Evolutionary conservation across 352 stramenopile genomes (phyloP).

Genomic region (Chrysophaeum taylorii): DNA sequence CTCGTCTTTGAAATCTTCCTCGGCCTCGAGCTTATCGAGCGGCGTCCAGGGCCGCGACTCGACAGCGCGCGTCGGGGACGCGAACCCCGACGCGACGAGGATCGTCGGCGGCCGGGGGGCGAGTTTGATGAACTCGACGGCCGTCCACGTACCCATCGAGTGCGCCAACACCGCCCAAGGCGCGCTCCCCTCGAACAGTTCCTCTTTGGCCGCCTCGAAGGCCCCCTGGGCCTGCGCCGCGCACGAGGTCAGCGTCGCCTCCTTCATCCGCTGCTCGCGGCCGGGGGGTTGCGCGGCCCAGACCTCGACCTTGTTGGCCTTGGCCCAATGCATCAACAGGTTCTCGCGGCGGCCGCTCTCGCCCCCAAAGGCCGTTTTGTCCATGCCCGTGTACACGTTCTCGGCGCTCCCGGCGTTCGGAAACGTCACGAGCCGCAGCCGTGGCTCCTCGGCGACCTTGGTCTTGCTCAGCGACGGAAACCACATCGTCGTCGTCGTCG

Average conservation of each 20-base stretch:
- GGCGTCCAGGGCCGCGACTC: neutral
- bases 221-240: neutral
- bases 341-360: neutral
- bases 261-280: neutral
- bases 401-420: neutral
- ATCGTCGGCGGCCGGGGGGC: neutral
- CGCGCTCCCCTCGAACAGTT: conserved; percentile 4
- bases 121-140: conserved; percentile 7
- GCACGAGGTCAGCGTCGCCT: neutral
- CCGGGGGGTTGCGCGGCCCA: conserved; percentile 1
- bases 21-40: neutral
- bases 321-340: neutral
- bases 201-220: neutral
- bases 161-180: conserved; percentile 10
- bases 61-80: neutral
- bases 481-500: too few species aligned
- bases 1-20: neutral
- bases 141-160: conserved; percentile 8
- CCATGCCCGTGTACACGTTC: conserved; percentile 12
- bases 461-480: too few species aligned
- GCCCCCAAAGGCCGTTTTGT: neutral
- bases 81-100: conserved; percentile 3
- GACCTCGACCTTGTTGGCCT: neutral
- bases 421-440: conserved; percentile 4
- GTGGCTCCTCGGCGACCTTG: neutral